A percentile compares a stretch with the other conserved stretches of the same genome.
phyloP scores from a whole-genome alignment of 208 protist species.

The Leishmania gerbilli region DNA sequence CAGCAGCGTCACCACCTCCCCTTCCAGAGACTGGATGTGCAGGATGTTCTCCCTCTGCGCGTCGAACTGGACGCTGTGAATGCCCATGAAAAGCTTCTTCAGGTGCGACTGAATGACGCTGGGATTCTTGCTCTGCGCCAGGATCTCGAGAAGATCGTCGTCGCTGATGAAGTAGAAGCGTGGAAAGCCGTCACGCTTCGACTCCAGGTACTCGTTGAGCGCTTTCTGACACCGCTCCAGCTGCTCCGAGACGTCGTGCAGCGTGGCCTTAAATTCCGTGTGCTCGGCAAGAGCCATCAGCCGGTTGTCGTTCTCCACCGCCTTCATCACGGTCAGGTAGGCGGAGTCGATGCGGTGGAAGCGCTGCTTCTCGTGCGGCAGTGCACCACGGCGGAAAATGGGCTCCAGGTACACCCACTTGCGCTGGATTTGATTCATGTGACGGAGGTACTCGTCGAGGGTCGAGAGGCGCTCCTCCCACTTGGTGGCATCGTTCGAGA shows the following conservation, averaged over 20 bases:
- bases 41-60: constrained; percentile 87
- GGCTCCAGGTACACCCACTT: constrained; percentile 99
- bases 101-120: constrained; percentile 97
- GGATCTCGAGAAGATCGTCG: constrained; percentile 98
- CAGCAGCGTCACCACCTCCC: constrained; percentile 93
- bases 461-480: constrained; percentile 93
- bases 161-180: constrained; percentile 99
- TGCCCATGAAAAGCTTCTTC: constrained; percentile 98
- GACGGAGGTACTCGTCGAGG: constrained; percentile 92
- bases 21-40: constrained; percentile 91
- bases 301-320: constrained; percentile 75
- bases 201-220: constrained; percentile 97
- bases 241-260: constrained; percentile 94
- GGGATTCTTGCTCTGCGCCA: constrained; percentile 95
- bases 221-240: constrained; percentile 97
- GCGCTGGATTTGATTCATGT: constrained; percentile 97
- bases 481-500: constrained; percentile 88
- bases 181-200: constrained; percentile 96
- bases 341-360: constrained; percentile 96
- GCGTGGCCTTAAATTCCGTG: constrained; percentile 77
- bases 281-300: constrained; percentile 88
- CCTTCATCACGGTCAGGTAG: constrained; percentile 94
- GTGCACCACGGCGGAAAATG: constrained; percentile 96
- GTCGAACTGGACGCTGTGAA: constrained; percentile 95
- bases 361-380: constrained; percentile 96